Conservation (phyloP, 352 stramenopile species). For the Phytophthora podocarpi region DNA sequence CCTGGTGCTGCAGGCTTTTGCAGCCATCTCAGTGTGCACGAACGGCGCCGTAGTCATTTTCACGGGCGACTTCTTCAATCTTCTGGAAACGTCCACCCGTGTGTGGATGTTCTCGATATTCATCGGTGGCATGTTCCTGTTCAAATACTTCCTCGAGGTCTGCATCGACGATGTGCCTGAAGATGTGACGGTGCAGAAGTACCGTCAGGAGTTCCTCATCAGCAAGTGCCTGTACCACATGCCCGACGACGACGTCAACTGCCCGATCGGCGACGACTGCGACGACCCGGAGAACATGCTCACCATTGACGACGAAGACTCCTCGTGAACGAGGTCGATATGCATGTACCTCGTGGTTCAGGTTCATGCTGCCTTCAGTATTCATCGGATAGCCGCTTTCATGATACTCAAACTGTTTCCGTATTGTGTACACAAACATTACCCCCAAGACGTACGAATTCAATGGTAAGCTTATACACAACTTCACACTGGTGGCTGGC, state of each 20-base stretch:
- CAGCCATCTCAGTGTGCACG: conserved; percentile 91
- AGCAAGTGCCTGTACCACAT: conserved; percentile 88
- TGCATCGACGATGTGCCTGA: conserved; percentile 77
- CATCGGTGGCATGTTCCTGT: conserved; percentile 79
- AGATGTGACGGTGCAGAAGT: conserved; percentile 75
- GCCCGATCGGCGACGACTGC: conserved; percentile 32
- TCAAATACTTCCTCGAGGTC: conserved; percentile 82
- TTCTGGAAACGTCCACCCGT: conserved; percentile 50
- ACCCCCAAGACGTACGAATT: too few species aligned
- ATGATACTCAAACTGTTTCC: too few species aligned
- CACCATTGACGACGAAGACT: conserved; percentile 64
- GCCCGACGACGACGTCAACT: conserved; percentile 73
- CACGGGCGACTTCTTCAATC: conserved; percentile 84
- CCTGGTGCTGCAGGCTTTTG: conserved; percentile 87
- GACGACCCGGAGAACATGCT: conserved; percentile 54
- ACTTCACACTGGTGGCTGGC: too few species aligned
- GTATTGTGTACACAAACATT: too few species aligned
- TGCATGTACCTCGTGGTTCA: conserved; percentile 3
- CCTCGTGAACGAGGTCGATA: conserved; percentile 24
- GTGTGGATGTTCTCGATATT: conserved; percentile 87
- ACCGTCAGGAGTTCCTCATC: conserved; percentile 84
- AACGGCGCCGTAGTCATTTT: conserved; percentile 95
- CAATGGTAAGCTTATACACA: too few species aligned
- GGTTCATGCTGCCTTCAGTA: too few species aligned
- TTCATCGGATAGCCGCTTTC: too few species aligned